phyloP scores from a whole-genome alignment of 1,284 basidiomycete genomes.

The Boletus smithii region DNA sequence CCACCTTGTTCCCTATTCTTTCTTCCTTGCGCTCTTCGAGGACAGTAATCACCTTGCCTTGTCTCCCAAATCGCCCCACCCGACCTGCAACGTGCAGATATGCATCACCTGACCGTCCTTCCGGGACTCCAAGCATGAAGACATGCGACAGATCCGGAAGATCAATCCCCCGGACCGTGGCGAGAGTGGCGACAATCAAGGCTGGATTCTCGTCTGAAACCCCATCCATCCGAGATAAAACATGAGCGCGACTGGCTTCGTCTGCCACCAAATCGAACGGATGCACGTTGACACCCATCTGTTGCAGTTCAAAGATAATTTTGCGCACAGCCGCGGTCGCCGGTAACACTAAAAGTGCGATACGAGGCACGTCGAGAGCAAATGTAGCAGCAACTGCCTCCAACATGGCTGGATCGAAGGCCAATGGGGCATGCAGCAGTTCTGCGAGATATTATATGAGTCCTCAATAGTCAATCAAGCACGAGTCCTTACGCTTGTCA shows the following conservation, averaged over 20 bases:
- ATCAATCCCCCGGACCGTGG: slow-evolving; percentile 69
- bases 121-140: slow-evolving; percentile 63
- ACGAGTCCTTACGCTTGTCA: slow-evolving; percentile 22
- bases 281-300: slow-evolving; percentile 65
- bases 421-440: slow-evolving; percentile 44
- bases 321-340: slow-evolving; percentile 56
- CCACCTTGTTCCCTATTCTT: slow-evolving; percentile 28
- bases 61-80: slow-evolving; percentile 65
- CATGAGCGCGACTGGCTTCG: slow-evolving; percentile 42
- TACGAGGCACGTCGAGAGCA: slow-evolving; percentile 65
- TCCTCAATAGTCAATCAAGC: background rate
- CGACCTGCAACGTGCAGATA: slow-evolving; percentile 75
- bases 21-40: slow-evolving; percentile 40
- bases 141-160: slow-evolving; percentile 69
- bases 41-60: slow-evolving; percentile 61
- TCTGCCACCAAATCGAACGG: slow-evolving; percentile 50
- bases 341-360: slow-evolving; percentile 65
- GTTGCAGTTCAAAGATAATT: slow-evolving; percentile 59
- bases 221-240: slow-evolving; percentile 36
- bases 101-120: slow-evolving; percentile 49
- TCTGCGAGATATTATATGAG: slow-evolving; percentile 35
- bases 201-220: slow-evolving; percentile 48
- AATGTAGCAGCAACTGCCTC: slow-evolving; percentile 69
- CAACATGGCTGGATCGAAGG: slow-evolving; percentile 51
- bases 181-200: slow-evolving; percentile 64